Evolutionary conservation across 805 yeast genomes (phyloP).

Genomic region (Ogataea degrootiae): DNA sequence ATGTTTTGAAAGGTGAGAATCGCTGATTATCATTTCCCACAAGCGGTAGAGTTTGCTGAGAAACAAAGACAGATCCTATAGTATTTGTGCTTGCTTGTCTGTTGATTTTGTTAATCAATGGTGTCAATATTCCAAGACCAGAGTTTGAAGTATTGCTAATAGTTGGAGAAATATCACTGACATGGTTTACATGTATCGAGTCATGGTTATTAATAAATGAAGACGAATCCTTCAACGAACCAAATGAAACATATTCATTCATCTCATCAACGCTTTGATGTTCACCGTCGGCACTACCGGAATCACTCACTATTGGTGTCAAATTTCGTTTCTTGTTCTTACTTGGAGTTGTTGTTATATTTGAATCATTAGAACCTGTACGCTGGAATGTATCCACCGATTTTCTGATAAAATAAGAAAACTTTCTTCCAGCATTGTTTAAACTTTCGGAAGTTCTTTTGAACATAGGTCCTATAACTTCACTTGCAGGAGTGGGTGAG

Average conservation of each 20-base stretch:
- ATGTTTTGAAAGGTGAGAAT: conserved; percentile 8
- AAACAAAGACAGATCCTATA: conserved; percentile 2
- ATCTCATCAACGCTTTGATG: conserved; percentile 9
- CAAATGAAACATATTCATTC: conserved; percentile 36
- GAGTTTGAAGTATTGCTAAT: conserved; percentile 8
- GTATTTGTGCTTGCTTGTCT: conserved; percentile 12
- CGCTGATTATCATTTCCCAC: conserved; percentile 1
- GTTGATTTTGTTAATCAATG: conserved; percentile 14
- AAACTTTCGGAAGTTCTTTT: conserved; percentile 23
- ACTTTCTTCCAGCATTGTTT: conserved; percentile 23
- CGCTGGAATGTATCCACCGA: conserved; percentile 19
- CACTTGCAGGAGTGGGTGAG: conserved; percentile 9
- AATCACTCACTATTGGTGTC: conserved; percentile 3
- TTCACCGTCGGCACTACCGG: not conserved
- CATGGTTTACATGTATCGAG: conserved; percentile 1
- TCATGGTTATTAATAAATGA: conserved; percentile 15
- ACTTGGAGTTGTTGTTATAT: not conserved
- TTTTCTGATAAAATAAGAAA: conserved; percentile 23
- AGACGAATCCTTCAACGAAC: conserved; percentile 30
- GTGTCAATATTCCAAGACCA: conserved; percentile 20
- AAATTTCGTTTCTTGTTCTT: conserved; percentile 1
- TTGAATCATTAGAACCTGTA: conserved; percentile 3
- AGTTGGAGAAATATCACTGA: conserved; percentile 8
- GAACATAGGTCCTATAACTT: conserved; percentile 20
- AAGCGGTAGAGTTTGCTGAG: conserved; percentile 1